These are phyloP conservation scores for Cylindrodendrum hubeiense DNA, from an alignment of 2,329 filamentous ascomycete species.

Conservation along the genomic window DNA sequence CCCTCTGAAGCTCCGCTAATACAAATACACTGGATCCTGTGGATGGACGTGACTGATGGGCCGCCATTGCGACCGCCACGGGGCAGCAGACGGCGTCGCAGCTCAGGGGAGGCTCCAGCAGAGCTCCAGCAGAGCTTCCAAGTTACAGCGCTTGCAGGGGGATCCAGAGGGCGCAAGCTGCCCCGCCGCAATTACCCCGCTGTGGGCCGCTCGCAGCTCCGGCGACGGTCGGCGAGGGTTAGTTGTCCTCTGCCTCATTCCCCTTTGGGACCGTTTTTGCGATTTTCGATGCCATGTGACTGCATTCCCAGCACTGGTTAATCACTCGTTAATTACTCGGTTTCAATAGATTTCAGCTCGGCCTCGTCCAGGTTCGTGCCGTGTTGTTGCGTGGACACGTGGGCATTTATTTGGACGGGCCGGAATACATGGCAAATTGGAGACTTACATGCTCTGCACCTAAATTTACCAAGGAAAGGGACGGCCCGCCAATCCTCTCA, in stretches of 20 bases:
- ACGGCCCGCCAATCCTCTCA: background rate
- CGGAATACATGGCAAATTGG: too few species aligned
- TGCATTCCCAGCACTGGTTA: background rate
- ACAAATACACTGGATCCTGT: background rate
- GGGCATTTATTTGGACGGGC: background rate
- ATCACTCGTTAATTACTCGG: background rate
- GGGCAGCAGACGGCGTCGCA: too few species aligned
- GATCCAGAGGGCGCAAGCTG: background rate
- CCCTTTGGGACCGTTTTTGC: background rate
- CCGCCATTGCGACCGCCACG: too few species aligned
- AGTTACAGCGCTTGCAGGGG: constrained; percentile 1
- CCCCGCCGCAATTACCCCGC: constrained; percentile 18
- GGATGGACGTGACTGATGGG: background rate
- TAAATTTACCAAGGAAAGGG: background rate
- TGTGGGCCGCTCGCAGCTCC: constrained; percentile 12
- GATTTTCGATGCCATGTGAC: background rate
- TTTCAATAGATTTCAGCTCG: background rate
- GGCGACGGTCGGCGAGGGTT: background rate
- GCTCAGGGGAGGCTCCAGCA: background rate
- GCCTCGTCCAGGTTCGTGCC: background rate
- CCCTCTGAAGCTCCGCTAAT: background rate
- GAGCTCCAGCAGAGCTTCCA: background rate
- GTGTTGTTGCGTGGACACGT: background rate
- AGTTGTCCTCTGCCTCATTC: background rate
- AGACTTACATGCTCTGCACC: background rate